Evolutionary conservation across 1,139 yeast species (phyloP), one percentile per base, ranked within the genome.

Genomic region (Saccharomyces hybrid): DNA sequence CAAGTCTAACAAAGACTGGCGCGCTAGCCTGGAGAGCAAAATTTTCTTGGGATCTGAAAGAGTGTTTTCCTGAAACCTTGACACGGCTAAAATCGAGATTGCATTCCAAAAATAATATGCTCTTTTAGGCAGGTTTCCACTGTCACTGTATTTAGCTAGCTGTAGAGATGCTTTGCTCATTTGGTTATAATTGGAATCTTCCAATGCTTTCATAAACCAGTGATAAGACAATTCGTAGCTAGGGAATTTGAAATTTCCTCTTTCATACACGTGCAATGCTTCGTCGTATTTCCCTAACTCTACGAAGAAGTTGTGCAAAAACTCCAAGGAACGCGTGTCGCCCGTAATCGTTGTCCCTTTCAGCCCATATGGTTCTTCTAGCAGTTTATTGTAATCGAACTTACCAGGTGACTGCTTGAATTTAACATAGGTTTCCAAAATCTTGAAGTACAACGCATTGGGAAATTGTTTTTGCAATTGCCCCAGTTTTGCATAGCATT

Each of bases 81-180:
- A 60, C 25, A 60, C 55, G 2, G 63, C 65, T 16, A 67, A 57
- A 1, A 62, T 60, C 2, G 66, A 59, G 19, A 67, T 48, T 3
- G 69, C 69, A 55, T 67, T 61, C 70, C 71, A 68, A 46, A 68
- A 60, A 32, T 55, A 51, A 28, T 59, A 62, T 26, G 59, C 60
- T 11, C 69, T 57, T 8, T 59, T 50, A 5, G 52, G 52, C n/a
- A 54, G 48, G 5, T 52, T 46, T 13, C 27, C 49, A 29, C 55
- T 50, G 31, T 52, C 58, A 13, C 57, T 54, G 48, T 58, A 58
- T 42, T 63, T 62, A 1, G 62, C 57, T 51, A 68, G 51, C 47
- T 64, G 67, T 42, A 64, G 59, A 46, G 63, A 54, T 2, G 70
- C 60, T 46, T 58, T 62, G 5, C 60, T 60, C 63, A 67, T 57